Base-by-base conservation (phyloP, 1,139 yeast species). In the Nakaseomyces sp. region DNA sequence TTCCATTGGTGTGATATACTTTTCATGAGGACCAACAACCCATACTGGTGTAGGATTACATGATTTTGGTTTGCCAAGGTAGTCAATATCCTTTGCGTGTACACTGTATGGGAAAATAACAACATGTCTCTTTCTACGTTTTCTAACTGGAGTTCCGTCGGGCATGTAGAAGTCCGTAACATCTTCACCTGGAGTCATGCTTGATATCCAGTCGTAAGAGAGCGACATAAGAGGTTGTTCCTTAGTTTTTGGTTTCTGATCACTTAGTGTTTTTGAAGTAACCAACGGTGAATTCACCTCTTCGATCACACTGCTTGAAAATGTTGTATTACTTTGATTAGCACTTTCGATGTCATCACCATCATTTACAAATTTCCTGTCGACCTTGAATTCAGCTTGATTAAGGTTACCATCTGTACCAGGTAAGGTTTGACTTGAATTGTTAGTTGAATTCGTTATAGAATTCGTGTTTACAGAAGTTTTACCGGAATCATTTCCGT, bases 11-110 rank as follows among this genome's bases (percentile, higher is more conserved):
- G 38, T 16, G 6, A 35, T n/a, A 13, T 16, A 35, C n/a, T 15
- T 35, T 9, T 20, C 26, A 22, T 35, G 18, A 7, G 38, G 38
- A 5, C 38, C 38, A 13, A 35, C 38, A 8, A 35, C 18, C 38
- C 38, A 35, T 12, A 20, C 38, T n/a, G 38, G 38, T 20, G 28
- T 13, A 9, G 38, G 28, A 15, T 20, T 22, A 35, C 28, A 22
- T 12, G 26, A 35, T 4, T 13, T 17, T 20, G 38, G 38, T n/a
- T 20, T 35, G 5, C 38, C 38, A 5, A 35, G 24, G 12, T 32
- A 32, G 13, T 32, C 36, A 12, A 17, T 18, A 10, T 9, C 24
- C 5, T 10, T n/a, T 7, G 13, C 24, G 5, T 24, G 13, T 5
- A 18, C 24, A 32, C 36, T 32, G 9, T 19, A 17, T 17, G 22